Conservation (phyloP, 805 yeast genomes). For the Pichia californica region DNA sequence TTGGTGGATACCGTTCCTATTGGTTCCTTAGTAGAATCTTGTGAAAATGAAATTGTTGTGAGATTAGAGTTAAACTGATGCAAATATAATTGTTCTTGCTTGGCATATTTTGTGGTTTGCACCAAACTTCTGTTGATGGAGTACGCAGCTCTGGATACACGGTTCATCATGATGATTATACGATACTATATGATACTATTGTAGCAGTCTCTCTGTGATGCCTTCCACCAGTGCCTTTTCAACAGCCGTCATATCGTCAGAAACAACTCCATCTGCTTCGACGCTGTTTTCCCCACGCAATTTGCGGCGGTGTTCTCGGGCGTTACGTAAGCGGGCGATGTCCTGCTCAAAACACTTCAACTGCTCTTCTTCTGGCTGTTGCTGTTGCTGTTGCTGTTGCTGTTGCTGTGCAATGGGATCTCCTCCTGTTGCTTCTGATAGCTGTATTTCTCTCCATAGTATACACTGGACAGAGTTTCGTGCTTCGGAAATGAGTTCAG, state of each 20-base stretch:
- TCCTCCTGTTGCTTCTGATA: not conserved
- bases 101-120: conserved; percentile 17
- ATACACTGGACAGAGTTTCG: conserved; percentile 6
- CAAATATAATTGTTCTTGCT: conserved; percentile 25
- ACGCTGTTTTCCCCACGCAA: not conserved
- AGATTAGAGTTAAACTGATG: conserved; percentile 16
- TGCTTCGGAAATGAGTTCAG: not conserved
- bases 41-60: conserved; percentile 25
- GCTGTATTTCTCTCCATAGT: not conserved
- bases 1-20: conserved; percentile 19
- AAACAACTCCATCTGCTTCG: too few species aligned
- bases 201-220: not conserved
- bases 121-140: conserved; percentile 18
- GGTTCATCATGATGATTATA: not conserved
- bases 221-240: not conserved
- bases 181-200: not conserved
- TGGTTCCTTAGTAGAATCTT: conserved; percentile 19
- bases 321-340: conserved; percentile 1
- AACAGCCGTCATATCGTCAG: not conserved
- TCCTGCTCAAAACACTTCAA: not conserved
- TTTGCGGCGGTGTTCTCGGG: not conserved
- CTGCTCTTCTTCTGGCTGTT: not conserved
- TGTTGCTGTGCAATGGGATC: not conserved
- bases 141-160: conserved; percentile 2
- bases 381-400: not conserved